These are phyloP conservation scores for Passiflora organensis DNA, from an alignment of 345 rosid species.

Conservation along the genomic window DNA sequence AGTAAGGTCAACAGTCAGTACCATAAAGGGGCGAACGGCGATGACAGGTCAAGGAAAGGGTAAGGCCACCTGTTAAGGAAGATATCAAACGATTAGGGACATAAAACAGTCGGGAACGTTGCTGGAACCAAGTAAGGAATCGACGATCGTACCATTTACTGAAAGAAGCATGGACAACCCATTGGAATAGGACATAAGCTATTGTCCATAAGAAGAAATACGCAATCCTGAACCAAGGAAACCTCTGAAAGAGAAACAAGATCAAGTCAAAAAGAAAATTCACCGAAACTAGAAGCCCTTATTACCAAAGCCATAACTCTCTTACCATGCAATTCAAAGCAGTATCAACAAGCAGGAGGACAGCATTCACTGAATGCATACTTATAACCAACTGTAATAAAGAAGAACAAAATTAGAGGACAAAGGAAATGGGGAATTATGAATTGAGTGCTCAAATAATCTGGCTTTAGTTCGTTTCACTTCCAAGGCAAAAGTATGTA, in stretches of 20 bases:
- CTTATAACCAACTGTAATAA: constrained; percentile 57
- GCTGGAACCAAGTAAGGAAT: not conserved
- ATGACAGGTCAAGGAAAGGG: constrained; percentile 89
- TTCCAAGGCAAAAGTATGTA: too few species aligned
- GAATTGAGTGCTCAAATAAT: too few species aligned
- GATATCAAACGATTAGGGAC: not conserved
- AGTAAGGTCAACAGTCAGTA: constrained; percentile 25
- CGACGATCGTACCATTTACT: constrained; percentile 47
- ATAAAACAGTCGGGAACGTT: not conserved
- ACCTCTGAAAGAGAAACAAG: constrained; percentile 43
- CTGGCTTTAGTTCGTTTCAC: too few species aligned
- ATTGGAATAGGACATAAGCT: constrained; percentile 72
- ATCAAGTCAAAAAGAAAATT: not conserved
- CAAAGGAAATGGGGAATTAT: too few species aligned
- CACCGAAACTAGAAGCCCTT: constrained; percentile 5
- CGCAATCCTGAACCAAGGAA: constrained; percentile 83
- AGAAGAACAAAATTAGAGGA: not conserved
- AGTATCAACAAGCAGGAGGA: constrained; percentile 76
- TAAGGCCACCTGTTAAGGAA: constrained; percentile 86
- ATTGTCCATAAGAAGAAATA: constrained; percentile 87
- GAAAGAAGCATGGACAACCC: constrained; percentile 74
- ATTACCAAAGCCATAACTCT: not conserved
- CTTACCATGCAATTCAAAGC: constrained; percentile 77
- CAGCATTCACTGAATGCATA: constrained; percentile 79
- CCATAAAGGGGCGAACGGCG: constrained; percentile 84